phyloP scores from a whole-genome alignment of 768 basidiomycete genomes.

The Tricholoma terreum region DNA sequence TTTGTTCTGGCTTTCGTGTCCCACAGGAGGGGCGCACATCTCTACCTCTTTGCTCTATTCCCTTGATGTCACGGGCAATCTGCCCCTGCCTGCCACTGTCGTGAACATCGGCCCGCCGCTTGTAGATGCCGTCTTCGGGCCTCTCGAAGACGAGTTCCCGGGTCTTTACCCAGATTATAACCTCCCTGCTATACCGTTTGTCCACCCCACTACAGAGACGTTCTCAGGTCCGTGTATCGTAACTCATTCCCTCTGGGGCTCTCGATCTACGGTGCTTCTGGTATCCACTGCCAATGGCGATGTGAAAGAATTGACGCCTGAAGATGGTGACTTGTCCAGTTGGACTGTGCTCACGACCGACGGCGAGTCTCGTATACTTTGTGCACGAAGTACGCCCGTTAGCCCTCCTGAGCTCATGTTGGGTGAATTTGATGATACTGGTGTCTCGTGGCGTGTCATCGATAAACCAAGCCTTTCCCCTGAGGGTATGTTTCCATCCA shows the following conservation, averaged over 20 bases:
- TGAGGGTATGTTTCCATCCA: slow-evolving; percentile 32
- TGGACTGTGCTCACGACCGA: slow-evolving; percentile 57
- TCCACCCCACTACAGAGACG: slow-evolving; percentile 16
- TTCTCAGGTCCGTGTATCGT: slow-evolving; percentile 30
- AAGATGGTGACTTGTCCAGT: slow-evolving; percentile 36
- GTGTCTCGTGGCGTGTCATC: slow-evolving; percentile 38
- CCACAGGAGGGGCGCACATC: slow-evolving; percentile 57
- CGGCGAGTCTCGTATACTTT: slow-evolving; percentile 39
- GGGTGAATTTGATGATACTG: slow-evolving; percentile 31
- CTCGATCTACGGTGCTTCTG: slow-evolving; percentile 47
- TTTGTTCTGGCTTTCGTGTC: slow-evolving; percentile 54
- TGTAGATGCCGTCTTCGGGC: slow-evolving; percentile 41
- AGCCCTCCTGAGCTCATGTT: slow-evolving; percentile 50
- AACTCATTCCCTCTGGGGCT: slow-evolving; percentile 53
- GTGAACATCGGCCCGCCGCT: slow-evolving; percentile 23
- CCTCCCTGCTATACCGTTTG: slow-evolving; percentile 41
- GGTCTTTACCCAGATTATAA: slow-evolving; percentile 57
- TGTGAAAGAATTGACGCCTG: slow-evolving; percentile 43
- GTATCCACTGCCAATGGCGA: slow-evolving; percentile 40
- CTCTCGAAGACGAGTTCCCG: slow-evolving; percentile 45
- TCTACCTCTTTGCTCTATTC: slow-evolving; percentile 51
- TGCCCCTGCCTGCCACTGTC: background rate
- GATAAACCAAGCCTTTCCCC: slow-evolving; percentile 39
- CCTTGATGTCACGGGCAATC: slow-evolving; percentile 31
- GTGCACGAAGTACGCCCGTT: slow-evolving; percentile 45